Conservation (phyloP, 2,329 filamentous ascomycete genomes). For the Dryadomyces quercus-mongolicae region DNA sequence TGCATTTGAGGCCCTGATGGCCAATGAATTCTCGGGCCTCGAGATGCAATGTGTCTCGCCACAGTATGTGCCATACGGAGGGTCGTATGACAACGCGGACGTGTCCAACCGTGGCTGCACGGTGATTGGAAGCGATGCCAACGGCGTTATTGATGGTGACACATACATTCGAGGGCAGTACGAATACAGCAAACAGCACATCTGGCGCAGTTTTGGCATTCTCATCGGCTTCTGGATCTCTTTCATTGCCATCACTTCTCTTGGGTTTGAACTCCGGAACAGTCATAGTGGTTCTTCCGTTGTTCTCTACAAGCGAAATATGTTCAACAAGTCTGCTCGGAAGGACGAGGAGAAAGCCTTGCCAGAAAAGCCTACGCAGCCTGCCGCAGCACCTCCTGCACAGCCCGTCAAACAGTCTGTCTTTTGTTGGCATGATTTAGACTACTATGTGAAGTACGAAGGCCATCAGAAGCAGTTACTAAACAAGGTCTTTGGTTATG, state of each 20-base stretch:
- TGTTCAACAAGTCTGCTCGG: background rate
- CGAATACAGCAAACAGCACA: slow-evolving; percentile 40
- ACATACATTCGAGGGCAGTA: slow-evolving; percentile 41
- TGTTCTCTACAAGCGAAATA: slow-evolving; percentile 9
- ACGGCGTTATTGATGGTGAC: slow-evolving; percentile 37
- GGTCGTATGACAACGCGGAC: background rate
- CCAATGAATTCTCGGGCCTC: slow-evolving; percentile 44
- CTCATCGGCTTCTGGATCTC: slow-evolving; percentile 57
- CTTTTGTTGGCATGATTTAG: slow-evolving; percentile 53
- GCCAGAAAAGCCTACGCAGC: background rate
- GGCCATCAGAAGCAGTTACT: slow-evolving; percentile 52
- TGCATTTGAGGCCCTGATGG: slow-evolving; percentile 47
- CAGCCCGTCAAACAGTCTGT: slow-evolving; percentile 40
- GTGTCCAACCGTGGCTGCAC: slow-evolving; percentile 2
- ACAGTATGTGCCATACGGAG: slow-evolving; percentile 15
- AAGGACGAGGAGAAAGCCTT: background rate
- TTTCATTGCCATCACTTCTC: slow-evolving; percentile 28
- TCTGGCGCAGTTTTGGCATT: slow-evolving; percentile 70
- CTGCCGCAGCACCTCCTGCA: background rate
- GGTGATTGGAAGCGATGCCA: background rate
- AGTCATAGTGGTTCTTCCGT: slow-evolving; percentile 46
- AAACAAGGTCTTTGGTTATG: slow-evolving; percentile 71
- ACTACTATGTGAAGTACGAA: background rate
- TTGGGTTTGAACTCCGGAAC: slow-evolving; percentile 56
- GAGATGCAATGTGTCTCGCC: slow-evolving; percentile 36